Evolutionary conservation across 2,329 filamentous ascomycete species (phyloP).

Genomic region (Curvularia sp.): DNA sequence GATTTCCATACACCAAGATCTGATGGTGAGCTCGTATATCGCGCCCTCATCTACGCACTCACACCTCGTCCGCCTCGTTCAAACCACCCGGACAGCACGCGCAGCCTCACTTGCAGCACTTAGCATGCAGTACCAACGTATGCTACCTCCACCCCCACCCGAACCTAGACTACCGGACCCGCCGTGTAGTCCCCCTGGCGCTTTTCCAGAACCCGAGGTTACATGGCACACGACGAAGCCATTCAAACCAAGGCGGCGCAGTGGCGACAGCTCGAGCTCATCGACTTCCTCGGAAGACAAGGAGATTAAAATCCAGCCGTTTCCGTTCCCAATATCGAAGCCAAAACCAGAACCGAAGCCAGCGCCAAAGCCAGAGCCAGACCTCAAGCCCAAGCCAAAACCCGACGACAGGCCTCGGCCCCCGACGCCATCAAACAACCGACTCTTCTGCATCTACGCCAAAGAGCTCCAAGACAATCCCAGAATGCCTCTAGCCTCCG

Average conservation of each 20-base stretch:
- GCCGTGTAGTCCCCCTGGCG: constrained; percentile 25
- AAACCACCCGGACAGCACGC: constrained; percentile 38
- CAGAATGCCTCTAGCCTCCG: constrained; percentile 31
- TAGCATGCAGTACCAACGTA: constrained; percentile 38
- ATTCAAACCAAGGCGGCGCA: constrained; percentile 14
- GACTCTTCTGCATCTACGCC: constrained; percentile 44
- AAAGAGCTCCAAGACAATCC: constrained; percentile 37
- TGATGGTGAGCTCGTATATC: constrained; percentile 32
- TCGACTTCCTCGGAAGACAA: constrained; percentile 16
- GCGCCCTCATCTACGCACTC: constrained; percentile 34
- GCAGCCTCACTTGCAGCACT: constrained; percentile 39
- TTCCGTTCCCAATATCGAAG: background rate
- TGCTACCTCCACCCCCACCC: constrained; percentile 16
- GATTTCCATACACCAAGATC: constrained; percentile 40
- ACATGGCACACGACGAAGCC: constrained; percentile 14
- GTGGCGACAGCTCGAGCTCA: constrained; percentile 14
- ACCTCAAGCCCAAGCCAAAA: constrained; percentile 9
- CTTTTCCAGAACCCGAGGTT: constrained; percentile 22
- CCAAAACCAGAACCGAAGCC: constrained; percentile 4
- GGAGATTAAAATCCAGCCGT: constrained; percentile 5
- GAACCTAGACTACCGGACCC: constrained; percentile 14
- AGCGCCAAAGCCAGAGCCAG: constrained; percentile 7
- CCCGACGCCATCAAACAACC: constrained; percentile 5
- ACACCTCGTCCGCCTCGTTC: constrained; percentile 38
- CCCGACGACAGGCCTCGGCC: constrained; percentile 3